phyloP scores from a whole-genome alignment of 169 alveolate genomes.

The Eimeria maxima region DNA sequence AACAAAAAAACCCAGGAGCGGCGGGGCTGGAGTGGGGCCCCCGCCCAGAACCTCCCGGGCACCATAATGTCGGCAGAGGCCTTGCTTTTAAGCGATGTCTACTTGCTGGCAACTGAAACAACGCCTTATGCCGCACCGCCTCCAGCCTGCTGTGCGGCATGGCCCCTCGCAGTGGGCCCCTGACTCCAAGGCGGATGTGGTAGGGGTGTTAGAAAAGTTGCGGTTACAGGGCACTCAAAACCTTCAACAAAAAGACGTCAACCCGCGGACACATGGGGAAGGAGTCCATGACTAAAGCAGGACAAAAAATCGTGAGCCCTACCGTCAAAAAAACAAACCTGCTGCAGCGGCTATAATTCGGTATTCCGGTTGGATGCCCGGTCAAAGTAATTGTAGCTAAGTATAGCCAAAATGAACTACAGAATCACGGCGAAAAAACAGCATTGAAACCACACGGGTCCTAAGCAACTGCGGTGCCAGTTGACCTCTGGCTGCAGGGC shows the following conservation, averaged over 20 bases:
- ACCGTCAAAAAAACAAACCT: not conserved
- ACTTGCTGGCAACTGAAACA: not conserved
- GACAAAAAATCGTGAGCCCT: not conserved
- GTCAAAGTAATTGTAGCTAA: not conserved
- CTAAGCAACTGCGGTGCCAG: not conserved
- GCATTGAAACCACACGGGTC: not conserved
- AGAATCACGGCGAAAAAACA: not conserved
- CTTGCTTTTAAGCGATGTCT: not conserved
- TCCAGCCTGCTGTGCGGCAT: not conserved
- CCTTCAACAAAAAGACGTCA: not conserved
- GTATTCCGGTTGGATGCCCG: not conserved
- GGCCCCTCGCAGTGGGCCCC: not conserved
- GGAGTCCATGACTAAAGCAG: not conserved
- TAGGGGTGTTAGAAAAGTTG: not conserved
- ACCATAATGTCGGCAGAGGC: not conserved
- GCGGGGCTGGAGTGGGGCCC: conserved; percentile 7
- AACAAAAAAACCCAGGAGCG: not conserved
- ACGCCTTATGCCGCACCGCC: not conserved
- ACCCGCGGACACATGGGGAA: not conserved
- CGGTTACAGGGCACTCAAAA: not conserved
- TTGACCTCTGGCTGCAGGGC: not conserved
- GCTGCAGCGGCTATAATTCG: not conserved
- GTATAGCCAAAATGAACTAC: not conserved
- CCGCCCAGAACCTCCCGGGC: not conserved
- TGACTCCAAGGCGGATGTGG: not conserved